These are phyloP conservation scores for Paramyrothecium sp. DNA, from an alignment of 2,329 filamentous ascomycete genomes.

Conservation along the genomic window DNA sequence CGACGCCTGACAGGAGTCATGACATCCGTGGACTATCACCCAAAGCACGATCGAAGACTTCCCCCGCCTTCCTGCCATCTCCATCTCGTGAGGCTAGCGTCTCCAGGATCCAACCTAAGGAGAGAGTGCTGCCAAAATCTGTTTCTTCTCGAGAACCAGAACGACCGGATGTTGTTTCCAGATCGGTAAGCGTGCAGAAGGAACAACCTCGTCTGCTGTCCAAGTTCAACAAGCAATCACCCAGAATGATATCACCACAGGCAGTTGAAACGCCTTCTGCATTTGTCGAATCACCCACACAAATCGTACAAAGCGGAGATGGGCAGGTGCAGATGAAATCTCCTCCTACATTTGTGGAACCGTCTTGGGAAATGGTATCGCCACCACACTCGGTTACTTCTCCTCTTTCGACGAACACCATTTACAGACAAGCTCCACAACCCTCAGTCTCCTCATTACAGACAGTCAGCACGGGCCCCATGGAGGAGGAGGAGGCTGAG, in stretches of 20 bases:
- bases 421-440: constrained; percentile 11
- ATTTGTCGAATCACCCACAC: constrained; percentile 39
- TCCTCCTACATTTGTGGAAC: constrained; percentile 34
- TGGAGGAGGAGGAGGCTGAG: constrained; percentile 15
- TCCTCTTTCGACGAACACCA: constrained; percentile 9
- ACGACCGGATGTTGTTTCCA: not conserved
- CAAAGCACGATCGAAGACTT: constrained; percentile 52
- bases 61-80: constrained; percentile 47
- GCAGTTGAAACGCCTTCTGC: not conserved
- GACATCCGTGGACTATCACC: constrained; percentile 31
- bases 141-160: constrained; percentile 8
- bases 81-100: constrained; percentile 36
- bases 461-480: constrained; percentile 15
- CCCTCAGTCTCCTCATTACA: constrained; percentile 20
- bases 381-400: constrained; percentile 32
- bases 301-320: constrained; percentile 22
- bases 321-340: constrained; percentile 11
- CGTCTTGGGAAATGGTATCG: constrained; percentile 47
- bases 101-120: not conserved
- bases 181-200: not conserved
- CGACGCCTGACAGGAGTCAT: constrained; percentile 23
- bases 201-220: constrained; percentile 11
- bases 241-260: constrained; percentile 9
- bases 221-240: constrained; percentile 29
- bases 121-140: constrained; percentile 9